phyloP scores from a whole-genome alignment of 345 rosid species.

The Murraya paniculata region DNA sequence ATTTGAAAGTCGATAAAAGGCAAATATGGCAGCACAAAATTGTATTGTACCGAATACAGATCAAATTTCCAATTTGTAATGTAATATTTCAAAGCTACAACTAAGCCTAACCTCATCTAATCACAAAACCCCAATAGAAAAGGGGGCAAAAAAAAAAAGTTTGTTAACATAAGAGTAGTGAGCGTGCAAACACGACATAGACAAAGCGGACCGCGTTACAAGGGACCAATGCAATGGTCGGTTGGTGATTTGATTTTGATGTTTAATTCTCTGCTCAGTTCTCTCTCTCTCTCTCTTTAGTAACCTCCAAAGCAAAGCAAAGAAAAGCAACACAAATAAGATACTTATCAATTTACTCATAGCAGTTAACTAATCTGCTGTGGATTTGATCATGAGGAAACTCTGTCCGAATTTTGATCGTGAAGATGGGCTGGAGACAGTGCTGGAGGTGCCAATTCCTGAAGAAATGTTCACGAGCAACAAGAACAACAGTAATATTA shows the following conservation, averaged over 20 bases:
- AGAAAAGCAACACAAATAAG: conserved; percentile 1
- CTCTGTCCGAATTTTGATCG: conserved; percentile 82
- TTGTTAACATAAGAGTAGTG: conserved; percentile 10
- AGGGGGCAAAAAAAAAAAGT: background rate
- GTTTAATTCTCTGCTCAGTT: background rate
- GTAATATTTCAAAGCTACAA: background rate
- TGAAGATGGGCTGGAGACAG: conserved; percentile 93
- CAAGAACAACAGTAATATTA: conserved; percentile 19
- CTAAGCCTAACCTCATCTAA: background rate
- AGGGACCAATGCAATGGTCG: conserved; percentile 55
- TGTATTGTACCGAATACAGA: too few species aligned
- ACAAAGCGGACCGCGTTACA: conserved; percentile 58
- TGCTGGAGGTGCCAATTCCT: conserved; percentile 93
- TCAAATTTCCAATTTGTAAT: background rate
- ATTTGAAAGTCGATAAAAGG: background rate
- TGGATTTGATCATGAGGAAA: conserved; percentile 59
- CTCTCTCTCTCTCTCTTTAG: background rate
- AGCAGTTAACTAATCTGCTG: too few species aligned
- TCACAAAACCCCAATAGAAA: background rate
- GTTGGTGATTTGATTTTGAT: conserved; percentile 42
- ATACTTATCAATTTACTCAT: background rate
- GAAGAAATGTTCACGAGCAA: conserved; percentile 66
- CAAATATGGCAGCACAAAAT: background rate
- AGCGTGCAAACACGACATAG: conserved; percentile 85
- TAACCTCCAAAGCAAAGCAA: conserved; percentile 17